Percentiles rank a stretch among this genome's conserved stretches.
Conservation (phyloP, 192 early-diverging fungal species). For the Anaeromyces robustus region DNA sequence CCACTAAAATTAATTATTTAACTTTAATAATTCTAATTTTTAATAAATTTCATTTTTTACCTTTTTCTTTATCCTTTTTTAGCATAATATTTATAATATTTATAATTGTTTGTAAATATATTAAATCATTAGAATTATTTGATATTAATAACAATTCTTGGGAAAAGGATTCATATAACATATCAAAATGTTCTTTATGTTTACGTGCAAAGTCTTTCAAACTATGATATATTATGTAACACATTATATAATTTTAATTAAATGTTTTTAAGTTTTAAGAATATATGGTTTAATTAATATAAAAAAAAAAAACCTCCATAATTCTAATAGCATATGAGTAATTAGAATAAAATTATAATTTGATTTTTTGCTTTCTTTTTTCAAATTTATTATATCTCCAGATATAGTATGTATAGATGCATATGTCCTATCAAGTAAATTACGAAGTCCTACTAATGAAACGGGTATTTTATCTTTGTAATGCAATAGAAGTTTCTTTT, state of each 20-base stretch:
- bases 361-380: not conserved
- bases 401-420: not conserved
- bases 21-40: too few species aligned
- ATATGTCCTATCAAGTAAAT: not conserved
- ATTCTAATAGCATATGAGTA: not conserved
- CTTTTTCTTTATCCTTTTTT: not conserved
- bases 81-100: not conserved
- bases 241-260: too few species aligned
- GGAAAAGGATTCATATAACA: not conserved
- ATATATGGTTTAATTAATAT: too few species aligned
- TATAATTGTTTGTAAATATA: not conserved
- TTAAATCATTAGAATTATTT: not conserved
- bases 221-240: not conserved
- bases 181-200: not conserved
- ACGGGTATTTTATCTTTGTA: not conserved
- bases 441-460: not conserved
- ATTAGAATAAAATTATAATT: not conserved
- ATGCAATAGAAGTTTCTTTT: not conserved
- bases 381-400: not conserved
- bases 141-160: not conserved
- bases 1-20: too few species aligned
- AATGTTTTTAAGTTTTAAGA: too few species aligned
- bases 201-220: not conserved
- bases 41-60: not conserved
- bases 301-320: not conserved